These are phyloP conservation scores for Lumnitzera littorea DNA, from an alignment of 345 rosid species.

Conservation along the genomic window DNA sequence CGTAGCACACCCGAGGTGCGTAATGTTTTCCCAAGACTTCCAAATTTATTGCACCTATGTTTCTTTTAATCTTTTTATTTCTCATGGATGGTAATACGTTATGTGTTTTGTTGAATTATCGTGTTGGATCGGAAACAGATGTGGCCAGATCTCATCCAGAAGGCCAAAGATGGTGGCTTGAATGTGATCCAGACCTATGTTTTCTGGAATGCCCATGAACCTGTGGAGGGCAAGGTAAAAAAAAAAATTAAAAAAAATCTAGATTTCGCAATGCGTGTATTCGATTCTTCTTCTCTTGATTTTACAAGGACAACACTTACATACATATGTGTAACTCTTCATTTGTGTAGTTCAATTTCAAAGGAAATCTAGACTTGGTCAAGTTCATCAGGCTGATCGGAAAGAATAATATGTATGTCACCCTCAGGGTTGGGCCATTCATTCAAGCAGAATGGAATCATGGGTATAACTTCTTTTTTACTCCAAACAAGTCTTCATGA, in stretches of 20 bases:
- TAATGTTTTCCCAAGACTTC: not conserved
- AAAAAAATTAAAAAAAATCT: not conserved
- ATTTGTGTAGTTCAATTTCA: slow-evolving; percentile 27
- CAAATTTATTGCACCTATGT: not conserved
- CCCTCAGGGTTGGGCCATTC: slow-evolving; percentile 49
- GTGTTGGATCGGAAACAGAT: slow-evolving; percentile 17
- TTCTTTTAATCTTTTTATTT: too few relatives aligned
- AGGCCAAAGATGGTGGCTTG: slow-evolving; percentile 40
- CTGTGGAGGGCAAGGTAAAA: slow-evolving; percentile 31
- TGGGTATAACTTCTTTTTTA: slow-evolving; percentile 19
- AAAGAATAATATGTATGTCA: slow-evolving; percentile 34
- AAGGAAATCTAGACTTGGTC: slow-evolving; percentile 32
- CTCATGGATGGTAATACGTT: too few relatives aligned
- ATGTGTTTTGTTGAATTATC: not conserved
- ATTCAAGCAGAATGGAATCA: slow-evolving; percentile 53
- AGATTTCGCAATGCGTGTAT: not conserved
- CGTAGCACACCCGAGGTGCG: slow-evolving; percentile 19
- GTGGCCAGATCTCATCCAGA: slow-evolving; percentile 33
- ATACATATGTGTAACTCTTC: not conserved
- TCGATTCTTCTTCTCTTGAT: not conserved
- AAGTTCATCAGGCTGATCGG: slow-evolving; percentile 32
- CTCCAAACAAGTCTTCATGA: not conserved
- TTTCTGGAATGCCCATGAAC: slow-evolving; percentile 54
- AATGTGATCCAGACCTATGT: slow-evolving; percentile 46
- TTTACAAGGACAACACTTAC: not conserved